A percentile compares a stretch with the other conserved stretches of the same genome.
These are phyloP conservation scores for Phlyctochytrium bullatum DNA, from an alignment of 192 early-diverging fungal genomes.

Conservation along the genomic window DNA sequence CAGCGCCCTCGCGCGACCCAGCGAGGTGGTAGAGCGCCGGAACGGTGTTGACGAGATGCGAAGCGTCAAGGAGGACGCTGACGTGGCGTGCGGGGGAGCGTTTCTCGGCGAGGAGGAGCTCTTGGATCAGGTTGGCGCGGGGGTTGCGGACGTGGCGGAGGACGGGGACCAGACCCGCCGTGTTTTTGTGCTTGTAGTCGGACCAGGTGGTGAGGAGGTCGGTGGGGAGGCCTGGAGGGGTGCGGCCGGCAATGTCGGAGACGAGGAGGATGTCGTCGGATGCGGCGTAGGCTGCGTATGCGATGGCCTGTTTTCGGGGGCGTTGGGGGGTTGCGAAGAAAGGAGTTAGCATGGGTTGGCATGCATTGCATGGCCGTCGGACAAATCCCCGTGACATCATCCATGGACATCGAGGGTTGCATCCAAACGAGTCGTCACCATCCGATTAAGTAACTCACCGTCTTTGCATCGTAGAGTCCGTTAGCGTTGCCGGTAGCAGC, in stretches of 20 bases:
- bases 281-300: slow-evolving; percentile 1
- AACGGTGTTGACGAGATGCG: slow-evolving; percentile 29
- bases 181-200: slow-evolving; percentile 8
- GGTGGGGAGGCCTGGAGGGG: neutral
- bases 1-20: too few species aligned
- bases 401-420: too few species aligned
- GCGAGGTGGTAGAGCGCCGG: slow-evolving; percentile 25
- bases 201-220: slow-evolving; percentile 19
- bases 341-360: too few species aligned
- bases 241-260: neutral
- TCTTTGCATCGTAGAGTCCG: too few species aligned
- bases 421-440: too few species aligned
- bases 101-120: neutral
- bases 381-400: too few species aligned
- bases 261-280: slow-evolving; percentile 1
- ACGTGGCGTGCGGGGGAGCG: neutral
- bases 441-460: too few species aligned
- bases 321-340: too few species aligned
- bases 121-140: slow-evolving; percentile 14
- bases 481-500: too few species aligned
- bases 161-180: slow-evolving; percentile 2
- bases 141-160: slow-evolving; percentile 13
- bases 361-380: too few species aligned
- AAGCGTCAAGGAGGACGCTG: slow-evolving; percentile 17
- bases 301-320: slow-evolving; percentile 6